phyloP scores from a whole-genome alignment of 176 grass and related monocot species.

The Oryza australiensis region DNA sequence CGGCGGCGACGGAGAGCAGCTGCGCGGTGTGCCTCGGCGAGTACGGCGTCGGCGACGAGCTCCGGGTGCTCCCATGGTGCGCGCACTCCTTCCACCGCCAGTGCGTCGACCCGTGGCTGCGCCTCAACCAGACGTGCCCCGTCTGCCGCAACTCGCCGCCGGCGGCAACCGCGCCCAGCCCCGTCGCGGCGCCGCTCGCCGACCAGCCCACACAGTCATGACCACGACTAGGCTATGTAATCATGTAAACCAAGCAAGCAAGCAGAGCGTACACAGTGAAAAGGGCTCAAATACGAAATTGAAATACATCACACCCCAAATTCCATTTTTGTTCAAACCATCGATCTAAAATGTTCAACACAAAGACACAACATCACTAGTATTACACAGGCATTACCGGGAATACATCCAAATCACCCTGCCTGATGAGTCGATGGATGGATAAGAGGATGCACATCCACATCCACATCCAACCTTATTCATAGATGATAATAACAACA shows the following conservation, averaged over 20 bases:
- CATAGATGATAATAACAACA: constrained; percentile 2
- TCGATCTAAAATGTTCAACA: background rate
- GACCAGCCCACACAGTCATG: background rate
- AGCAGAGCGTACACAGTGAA: background rate
- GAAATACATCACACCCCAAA: background rate
- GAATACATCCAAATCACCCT: background rate
- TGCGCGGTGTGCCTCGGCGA: background rate
- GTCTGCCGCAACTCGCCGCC: constrained; percentile 50
- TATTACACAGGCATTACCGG: background rate
- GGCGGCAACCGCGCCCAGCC: background rate
- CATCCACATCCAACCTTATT: constrained; percentile 23
- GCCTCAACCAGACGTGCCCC: constrained; percentile 51
- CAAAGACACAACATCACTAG: background rate
- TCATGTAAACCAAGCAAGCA: background rate
- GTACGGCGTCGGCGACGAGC: background rate
- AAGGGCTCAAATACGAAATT: background rate
- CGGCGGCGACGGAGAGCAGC: background rate
- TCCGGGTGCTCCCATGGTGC: constrained; percentile 63
- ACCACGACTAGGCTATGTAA: background rate
- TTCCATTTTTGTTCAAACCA: background rate
- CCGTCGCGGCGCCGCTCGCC: no score
- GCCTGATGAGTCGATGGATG: background rate
- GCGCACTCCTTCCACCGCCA: constrained; percentile 56
- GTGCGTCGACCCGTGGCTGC: constrained; percentile 66
- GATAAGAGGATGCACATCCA: background rate